Evolutionary conservation across 345 rosid genomes (phyloP).

Genomic region (Hibiscus syriacus): DNA sequence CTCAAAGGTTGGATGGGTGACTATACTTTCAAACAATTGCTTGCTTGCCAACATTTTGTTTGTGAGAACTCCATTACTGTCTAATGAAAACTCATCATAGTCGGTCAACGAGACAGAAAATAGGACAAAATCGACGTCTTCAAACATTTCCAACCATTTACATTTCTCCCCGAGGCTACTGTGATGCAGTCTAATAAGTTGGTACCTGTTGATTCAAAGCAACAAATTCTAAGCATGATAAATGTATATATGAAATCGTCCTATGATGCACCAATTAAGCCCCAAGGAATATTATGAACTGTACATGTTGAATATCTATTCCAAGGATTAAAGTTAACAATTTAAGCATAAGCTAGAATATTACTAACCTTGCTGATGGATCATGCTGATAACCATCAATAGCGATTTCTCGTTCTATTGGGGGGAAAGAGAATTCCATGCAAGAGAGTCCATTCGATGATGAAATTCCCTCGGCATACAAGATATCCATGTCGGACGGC

Average conservation of each 20-base stretch:
- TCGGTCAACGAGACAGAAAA: constrained; percentile 68
- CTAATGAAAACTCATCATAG: constrained; percentile 46
- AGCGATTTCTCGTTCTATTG: constrained; percentile 20
- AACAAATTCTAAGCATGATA: neutral
- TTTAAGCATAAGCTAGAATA: neutral
- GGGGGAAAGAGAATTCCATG: constrained; percentile 72
- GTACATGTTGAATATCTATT: neutral
- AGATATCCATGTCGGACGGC: constrained; percentile 77
- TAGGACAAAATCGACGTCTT: constrained; percentile 62
- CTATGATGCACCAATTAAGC: too few species aligned
- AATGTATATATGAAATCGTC: neutral
- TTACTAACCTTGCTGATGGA: constrained; percentile 42
- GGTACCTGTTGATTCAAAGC: constrained; percentile 46
- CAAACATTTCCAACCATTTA: constrained; percentile 85
- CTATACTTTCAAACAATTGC: constrained; percentile 51
- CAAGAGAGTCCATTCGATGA: constrained; percentile 60
- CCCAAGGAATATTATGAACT: neutral
- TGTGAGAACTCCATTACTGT: constrained; percentile 36
- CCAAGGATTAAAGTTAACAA: neutral
- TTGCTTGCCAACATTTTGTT: constrained; percentile 89
- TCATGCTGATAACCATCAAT: constrained; percentile 39
- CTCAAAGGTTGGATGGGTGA: constrained; percentile 48
- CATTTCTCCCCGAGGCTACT: constrained; percentile 57
- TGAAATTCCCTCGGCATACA: constrained; percentile 72
- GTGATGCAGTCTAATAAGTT: constrained; percentile 74